Evolutionary conservation across 2,329 filamentous ascomycete species (phyloP).

Genomic region (Aspergillus quadricinctus): DNA sequence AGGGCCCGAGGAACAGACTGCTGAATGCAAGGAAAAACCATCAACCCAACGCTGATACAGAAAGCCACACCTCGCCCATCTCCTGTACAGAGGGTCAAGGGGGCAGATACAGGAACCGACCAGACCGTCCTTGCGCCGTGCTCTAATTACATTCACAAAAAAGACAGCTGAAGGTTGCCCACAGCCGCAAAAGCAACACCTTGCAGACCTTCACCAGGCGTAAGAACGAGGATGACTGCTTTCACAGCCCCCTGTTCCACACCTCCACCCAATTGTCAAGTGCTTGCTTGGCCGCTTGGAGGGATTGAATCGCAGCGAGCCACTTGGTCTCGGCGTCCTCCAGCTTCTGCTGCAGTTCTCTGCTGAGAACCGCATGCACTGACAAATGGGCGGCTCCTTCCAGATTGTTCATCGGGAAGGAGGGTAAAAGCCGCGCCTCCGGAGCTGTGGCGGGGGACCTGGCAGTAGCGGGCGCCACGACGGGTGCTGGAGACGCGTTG

Average conservation of each 20-base stretch:
- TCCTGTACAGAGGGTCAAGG: background rate
- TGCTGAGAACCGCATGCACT: slow-evolving; percentile 52
- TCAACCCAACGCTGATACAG: background rate
- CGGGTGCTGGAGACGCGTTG: background rate
- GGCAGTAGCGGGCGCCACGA: background rate
- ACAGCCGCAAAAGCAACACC: background rate
- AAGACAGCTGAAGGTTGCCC: background rate
- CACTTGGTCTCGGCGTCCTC: slow-evolving; percentile 55
- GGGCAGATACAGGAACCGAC: background rate
- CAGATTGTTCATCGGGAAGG: slow-evolving; percentile 12
- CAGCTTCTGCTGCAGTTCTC: slow-evolving; percentile 54
- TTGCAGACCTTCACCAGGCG: background rate
- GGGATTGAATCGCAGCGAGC: slow-evolving; percentile 37
- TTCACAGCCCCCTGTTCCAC: slow-evolving; percentile 14
- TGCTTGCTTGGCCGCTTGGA: slow-evolving; percentile 14
- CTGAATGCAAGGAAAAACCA: background rate
- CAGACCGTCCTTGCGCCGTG: background rate
- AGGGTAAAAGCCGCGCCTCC: background rate
- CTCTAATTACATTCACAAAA: background rate
- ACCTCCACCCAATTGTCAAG: slow-evolving; percentile 19
- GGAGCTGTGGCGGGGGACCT: slow-evolving; percentile 1
- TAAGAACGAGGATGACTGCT: background rate
- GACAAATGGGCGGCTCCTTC: slow-evolving; percentile 21
- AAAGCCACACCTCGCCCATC: background rate
- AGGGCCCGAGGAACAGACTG: background rate